Base-by-base conservation (phyloP, 2,329 filamentous ascomycete genomes). In the Biscogniauxia mediterranea region DNA sequence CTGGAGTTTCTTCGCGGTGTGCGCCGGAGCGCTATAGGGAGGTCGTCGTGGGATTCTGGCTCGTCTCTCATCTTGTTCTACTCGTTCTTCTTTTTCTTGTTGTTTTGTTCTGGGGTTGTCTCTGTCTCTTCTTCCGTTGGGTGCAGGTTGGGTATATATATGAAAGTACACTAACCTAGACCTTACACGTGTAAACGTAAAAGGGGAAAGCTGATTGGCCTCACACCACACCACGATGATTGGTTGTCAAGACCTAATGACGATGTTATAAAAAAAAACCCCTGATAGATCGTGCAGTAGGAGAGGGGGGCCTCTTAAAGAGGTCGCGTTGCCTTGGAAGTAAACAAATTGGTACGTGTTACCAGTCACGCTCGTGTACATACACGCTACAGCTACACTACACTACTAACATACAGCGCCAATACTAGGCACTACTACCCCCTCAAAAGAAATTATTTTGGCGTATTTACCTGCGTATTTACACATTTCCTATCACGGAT, bases 1-100 rank as follows among this genome's bases (percentile, higher is more conserved):
- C 68, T 67, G 9, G 60, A 54, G 26, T 71, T 78, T 63, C 75
- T 78, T 38, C 85, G 81, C 66, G 83, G 80, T 26, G 79, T 77
- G 50, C 83, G 83, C 63, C 85, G 79, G 13, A 86, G 71, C n/a
- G 85, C 83, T 61, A 87, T 80, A 2, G 84, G 83, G 25, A 82
- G 74, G 64, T 84, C 76, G 26, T 71, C 61, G 42, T 65, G 51
- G n/a, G 51, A 26, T 52, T 52, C 54, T 21, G 61, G 54, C 42
- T 56, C 57, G 17, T 60, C 61, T 28, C 61, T 57, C 68, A 71
- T 71, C 28, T 61, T 60, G 6, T 46, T 11, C 3, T 46, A 4
- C 11, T 32, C 7, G 7, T 6, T 32, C 7, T 11, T 46, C 11
- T 17, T n/a, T 46, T 11, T 46, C 15, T 46, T 46, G 6, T 46